These are phyloP conservation scores for Backusella parvicylindrica DNA, from an alignment of 192 early-diverging fungal genomes.

Conservation along the genomic window DNA sequence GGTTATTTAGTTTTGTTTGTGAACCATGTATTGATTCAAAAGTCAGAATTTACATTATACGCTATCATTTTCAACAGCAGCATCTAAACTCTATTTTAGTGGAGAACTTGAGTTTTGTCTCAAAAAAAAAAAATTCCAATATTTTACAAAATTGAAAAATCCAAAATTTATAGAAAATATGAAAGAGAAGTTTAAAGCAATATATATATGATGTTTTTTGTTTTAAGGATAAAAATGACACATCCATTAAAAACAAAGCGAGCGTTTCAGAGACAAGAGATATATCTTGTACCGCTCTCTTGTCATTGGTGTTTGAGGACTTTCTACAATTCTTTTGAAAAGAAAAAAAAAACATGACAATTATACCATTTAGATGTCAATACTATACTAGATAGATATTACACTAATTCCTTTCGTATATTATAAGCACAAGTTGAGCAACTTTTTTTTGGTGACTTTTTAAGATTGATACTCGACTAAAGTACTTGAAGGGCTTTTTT, in stretches of 20 bases:
- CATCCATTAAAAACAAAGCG: not conserved
- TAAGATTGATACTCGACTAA: not conserved
- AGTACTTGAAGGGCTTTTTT: not conserved
- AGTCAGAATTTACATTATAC: too few relatives aligned
- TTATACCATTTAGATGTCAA: too few relatives aligned
- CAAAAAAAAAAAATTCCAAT: not conserved
- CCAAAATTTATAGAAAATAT: too few relatives aligned
- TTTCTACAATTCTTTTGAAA: too few relatives aligned
- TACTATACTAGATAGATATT: not conserved
- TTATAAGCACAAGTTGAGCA: not conserved
- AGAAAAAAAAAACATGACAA: not conserved
- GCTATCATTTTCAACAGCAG: too few relatives aligned
- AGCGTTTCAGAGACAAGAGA: not conserved
- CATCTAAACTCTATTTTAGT: not conserved
- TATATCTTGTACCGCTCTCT: too few relatives aligned
- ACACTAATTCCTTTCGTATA: not conserved
- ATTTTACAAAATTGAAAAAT: too few relatives aligned
- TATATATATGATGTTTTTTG: not conserved
- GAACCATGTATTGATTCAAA: not conserved
- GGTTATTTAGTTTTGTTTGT: not conserved
- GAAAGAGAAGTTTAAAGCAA: not conserved
- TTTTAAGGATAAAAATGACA: not conserved
- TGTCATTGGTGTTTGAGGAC: too few relatives aligned
- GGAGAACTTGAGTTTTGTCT: not conserved
- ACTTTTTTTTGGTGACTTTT: not conserved